Evolutionary conservation across 805 yeast species (phyloP).

Genomic region (Candida insectorum): DNA sequence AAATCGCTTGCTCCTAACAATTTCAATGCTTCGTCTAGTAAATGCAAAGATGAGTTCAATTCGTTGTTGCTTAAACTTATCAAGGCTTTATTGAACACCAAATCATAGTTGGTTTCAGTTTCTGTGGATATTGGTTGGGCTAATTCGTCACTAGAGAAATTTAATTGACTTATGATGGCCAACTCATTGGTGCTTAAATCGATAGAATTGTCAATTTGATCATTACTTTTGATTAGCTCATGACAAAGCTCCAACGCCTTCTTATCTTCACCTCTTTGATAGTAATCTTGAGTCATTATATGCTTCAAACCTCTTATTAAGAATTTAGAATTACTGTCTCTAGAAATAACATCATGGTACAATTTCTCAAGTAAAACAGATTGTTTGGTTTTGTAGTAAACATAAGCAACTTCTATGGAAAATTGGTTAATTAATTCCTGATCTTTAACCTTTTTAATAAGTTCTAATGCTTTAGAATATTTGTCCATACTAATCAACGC

Average conservation of each 20-base stretch:
- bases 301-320: constrained; percentile 40
- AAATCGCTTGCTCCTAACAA: constrained; percentile 34
- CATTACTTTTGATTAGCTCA: constrained; percentile 28
- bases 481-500: constrained; percentile 60
- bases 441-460: constrained; percentile 35
- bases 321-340: constrained; percentile 16
- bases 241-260: constrained; percentile 47
- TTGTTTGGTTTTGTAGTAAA: constrained; percentile 55
- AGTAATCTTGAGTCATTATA: constrained; percentile 52
- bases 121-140: constrained; percentile 2
- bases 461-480: constrained; percentile 45
- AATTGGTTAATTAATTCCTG: constrained; percentile 33
- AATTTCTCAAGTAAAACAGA: constrained; percentile 24
- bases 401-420: constrained; percentile 53
- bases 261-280: constrained; percentile 41
- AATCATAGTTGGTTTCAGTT: constrained; percentile 43
- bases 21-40: constrained; percentile 45
- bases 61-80: constrained; percentile 43
- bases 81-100: constrained; percentile 56
- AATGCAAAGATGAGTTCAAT: constrained; percentile 34
- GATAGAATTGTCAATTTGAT: constrained; percentile 38
- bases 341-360: constrained; percentile 8
- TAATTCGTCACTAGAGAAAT: constrained; percentile 8
- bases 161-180: constrained; percentile 58
- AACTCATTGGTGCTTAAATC: constrained; percentile 65